Conservation (phyloP, 768 basidiomycete species). For the Tephrocybe sp. region DNA sequence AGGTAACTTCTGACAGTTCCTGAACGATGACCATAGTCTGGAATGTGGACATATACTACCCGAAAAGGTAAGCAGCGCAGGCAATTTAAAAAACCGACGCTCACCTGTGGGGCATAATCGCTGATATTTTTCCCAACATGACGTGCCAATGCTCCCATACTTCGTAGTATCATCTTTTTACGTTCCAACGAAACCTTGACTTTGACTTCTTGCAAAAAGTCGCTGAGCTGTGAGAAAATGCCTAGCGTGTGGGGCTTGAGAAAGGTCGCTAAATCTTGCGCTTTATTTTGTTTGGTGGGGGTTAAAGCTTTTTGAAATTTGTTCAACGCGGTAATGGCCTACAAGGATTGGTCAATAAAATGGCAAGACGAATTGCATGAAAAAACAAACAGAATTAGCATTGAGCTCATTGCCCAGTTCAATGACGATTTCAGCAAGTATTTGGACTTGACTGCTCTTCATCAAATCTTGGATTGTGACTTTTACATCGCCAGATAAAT, state of each 20-base stretch:
- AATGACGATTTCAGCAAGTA: conserved; percentile 75
- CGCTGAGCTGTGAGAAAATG: conserved; percentile 80
- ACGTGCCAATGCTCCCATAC: conserved; percentile 69
- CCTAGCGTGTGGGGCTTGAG: conserved; percentile 80
- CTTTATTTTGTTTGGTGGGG: conserved; percentile 21
- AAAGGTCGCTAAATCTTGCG: conserved; percentile 50
- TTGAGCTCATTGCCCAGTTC: conserved; percentile 70
- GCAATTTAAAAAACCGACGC: conserved; percentile 12
- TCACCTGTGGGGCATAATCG: conserved; percentile 84
- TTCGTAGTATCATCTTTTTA: conserved; percentile 78
- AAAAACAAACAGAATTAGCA: conserved; percentile 40
- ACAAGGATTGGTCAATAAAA: not conserved
- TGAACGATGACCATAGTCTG: conserved; percentile 82
- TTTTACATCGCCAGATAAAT: conserved; percentile 36
- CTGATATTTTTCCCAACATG: conserved; percentile 70
- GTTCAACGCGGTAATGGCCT: conserved; percentile 36
- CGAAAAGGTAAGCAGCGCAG: conserved; percentile 7
- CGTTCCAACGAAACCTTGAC: conserved; percentile 66
- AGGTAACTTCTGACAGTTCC: conserved; percentile 73
- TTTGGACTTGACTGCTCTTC: conserved; percentile 61
- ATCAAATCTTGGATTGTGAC: conserved; percentile 53
- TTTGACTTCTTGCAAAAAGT: conserved; percentile 79
- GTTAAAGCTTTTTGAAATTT: conserved; percentile 46
- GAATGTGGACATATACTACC: conserved; percentile 91
- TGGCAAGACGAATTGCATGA: not conserved